Conservation (phyloP, 371 early-diverging fungal species). For the Mortierella sp. region DNA sequence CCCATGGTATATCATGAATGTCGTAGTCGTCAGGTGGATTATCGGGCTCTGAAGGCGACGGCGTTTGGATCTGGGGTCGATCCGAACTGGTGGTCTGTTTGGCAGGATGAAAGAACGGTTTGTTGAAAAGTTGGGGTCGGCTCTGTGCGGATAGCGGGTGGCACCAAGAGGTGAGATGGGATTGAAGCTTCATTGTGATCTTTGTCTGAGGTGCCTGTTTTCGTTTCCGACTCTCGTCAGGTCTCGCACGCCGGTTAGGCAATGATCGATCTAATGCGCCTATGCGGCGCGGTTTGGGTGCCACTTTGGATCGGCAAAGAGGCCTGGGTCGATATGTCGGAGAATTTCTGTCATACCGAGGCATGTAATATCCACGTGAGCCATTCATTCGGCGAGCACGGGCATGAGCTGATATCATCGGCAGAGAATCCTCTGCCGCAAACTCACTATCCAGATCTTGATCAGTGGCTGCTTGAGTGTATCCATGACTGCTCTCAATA, state of each 20-base stretch:
- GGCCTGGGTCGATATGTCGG: background rate
- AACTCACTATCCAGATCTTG: background rate
- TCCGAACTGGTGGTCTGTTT: background rate
- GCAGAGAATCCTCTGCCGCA: background rate
- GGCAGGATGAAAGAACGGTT: constrained; percentile 15
- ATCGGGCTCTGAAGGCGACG: background rate
- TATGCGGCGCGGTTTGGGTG: background rate
- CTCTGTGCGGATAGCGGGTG: background rate
- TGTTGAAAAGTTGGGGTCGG: constrained; percentile 28
- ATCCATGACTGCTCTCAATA: background rate
- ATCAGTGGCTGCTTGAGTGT: background rate
- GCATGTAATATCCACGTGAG: background rate
- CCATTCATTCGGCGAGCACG: background rate
- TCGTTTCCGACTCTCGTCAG: background rate
- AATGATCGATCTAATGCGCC: background rate
- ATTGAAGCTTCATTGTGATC: background rate
- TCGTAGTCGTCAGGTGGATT: background rate
- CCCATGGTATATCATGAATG: constrained; percentile 5
- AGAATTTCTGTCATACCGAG: background rate
- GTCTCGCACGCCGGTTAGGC: background rate
- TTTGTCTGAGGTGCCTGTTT: background rate
- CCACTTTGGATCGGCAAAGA: constrained; percentile 1
- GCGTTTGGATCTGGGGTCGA: background rate
- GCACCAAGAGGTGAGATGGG: constrained; percentile 9
- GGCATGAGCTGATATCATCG: background rate